Evolutionary conservation across 345 rosid species (phyloP), one percentile per base, ranked within the genome.

Genomic region (Raphanus raphanistrum): DNA sequence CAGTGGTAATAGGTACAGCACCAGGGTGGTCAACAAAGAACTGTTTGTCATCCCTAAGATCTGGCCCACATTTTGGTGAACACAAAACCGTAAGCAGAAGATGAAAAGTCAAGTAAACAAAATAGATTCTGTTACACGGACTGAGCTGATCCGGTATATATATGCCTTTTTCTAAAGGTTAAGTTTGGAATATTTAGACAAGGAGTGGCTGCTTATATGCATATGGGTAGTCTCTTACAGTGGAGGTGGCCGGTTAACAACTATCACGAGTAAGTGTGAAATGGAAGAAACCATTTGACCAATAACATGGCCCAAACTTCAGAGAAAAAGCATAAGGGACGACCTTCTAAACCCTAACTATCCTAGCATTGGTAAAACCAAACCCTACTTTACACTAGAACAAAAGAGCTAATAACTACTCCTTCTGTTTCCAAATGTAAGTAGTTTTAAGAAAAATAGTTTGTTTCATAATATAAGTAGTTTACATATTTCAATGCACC

Each of bases 11-110:
- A 27, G 97, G 96, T 71, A 90, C 93, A 75, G 99, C 90, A 72
- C 98, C 98, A 72, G 97, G 99, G 82, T 95, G 97, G 84, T 95
- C 94, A 17, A 83, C 54, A 71, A 90, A 88, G 87, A 90, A 95
- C 76, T 95, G 94, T 81, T 91, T 85, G 74, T 95, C 98, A 78
- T 95, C 97, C 76, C 94, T 88, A 73, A 95, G 97, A 90, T 95
- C 99, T 95, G 82, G 31, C 31, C 70, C 48, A 71, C 75, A 72
- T 73, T 73, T 81, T 8, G 38, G 65, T 32, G 43, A 63, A 74
- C 76, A 63, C 62, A 80, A n/a, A 26, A 32, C 31, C 50, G 43
- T 70, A 68, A 74, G 75, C 57, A 79, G 25, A 16, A 48, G 17
- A 48, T 48, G 55, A 48, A 48, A 48, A 48, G 55, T 15, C 55